These are phyloP conservation scores for Wickerhamomyces rabaulensis DNA, from an alignment of 805 yeast genomes.

Conservation along the genomic window DNA sequence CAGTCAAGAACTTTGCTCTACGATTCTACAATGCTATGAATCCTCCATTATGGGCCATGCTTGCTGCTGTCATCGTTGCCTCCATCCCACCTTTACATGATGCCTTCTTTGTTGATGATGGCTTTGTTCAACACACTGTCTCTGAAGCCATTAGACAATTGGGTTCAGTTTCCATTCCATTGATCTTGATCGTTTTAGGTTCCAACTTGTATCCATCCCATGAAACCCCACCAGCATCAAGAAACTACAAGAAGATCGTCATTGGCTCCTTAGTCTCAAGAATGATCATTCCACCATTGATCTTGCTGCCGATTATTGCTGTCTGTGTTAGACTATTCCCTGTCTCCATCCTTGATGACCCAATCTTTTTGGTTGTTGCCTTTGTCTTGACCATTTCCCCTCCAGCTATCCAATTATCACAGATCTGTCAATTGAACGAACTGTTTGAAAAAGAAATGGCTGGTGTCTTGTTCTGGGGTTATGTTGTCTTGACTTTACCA, in stretches of 20 bases:
- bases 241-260: conserved; percentile 56
- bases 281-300: conserved; percentile 70
- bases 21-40: conserved; percentile 46
- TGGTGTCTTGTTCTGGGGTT: conserved; percentile 78
- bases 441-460: conserved; percentile 79
- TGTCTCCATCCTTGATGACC: conserved; percentile 71
- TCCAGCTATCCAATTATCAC: conserved; percentile 80
- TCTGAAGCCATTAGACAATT: conserved; percentile 58
- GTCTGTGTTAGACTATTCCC: conserved; percentile 56
- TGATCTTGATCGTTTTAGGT: conserved; percentile 70
- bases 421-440: conserved; percentile 72
- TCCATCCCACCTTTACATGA: conserved; percentile 54
- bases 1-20: not conserved
- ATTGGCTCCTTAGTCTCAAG: conserved; percentile 68
- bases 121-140: conserved; percentile 63
- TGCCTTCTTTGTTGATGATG: conserved; percentile 50
- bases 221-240: conserved; percentile 63
- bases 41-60: conserved; percentile 82
- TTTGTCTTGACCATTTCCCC: conserved; percentile 74
- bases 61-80: conserved; percentile 63
- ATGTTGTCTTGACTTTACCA: conserved; percentile 69
- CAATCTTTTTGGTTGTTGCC: conserved; percentile 72
- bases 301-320: conserved; percentile 64
- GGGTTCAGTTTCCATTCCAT: conserved; percentile 73
- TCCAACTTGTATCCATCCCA: conserved; percentile 68